Evolutionary conservation across 1,139 yeast genomes (phyloP).

Genomic region (Petasospora fabianii): DNA sequence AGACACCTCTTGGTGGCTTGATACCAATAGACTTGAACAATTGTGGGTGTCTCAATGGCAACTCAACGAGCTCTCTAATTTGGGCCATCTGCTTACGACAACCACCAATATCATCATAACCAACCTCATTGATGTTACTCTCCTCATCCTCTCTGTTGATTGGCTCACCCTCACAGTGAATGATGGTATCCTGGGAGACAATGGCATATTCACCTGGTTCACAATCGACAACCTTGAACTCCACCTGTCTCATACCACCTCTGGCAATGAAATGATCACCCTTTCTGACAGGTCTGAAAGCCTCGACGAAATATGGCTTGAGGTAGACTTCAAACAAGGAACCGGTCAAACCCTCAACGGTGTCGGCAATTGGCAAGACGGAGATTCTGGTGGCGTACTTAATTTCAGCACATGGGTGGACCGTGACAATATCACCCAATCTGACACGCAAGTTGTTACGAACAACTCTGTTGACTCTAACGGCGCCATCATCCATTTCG

Average conservation of each 20-base stretch:
- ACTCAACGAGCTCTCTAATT: conserved; percentile 93
- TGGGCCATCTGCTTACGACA: conserved; percentile 99
- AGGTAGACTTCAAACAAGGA: conserved; percentile 94
- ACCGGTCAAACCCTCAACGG: conserved; percentile 97
- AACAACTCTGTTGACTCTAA: conserved; percentile 91
- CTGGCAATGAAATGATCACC: conserved; percentile 96
- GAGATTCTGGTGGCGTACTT: conserved; percentile 91
- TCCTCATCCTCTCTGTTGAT: conserved; percentile 99
- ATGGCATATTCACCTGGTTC: conserved; percentile 98
- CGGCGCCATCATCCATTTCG: conserved; percentile 94
- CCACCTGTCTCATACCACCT: conserved; percentile 99
- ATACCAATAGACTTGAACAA: conserved; percentile 95
- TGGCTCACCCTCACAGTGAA: conserved; percentile 99
- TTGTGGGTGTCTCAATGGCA: conserved; percentile 96
- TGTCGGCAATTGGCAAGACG: conserved; percentile 96
- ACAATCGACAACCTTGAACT: conserved; percentile 95
- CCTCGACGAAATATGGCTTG: conserved; percentile 98
- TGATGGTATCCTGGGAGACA: conserved; percentile 97
- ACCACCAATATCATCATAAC: conserved; percentile 98
- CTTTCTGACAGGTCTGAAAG: conserved; percentile 97
- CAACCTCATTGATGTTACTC: conserved; percentile 91
- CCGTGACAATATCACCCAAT: conserved; percentile 84
- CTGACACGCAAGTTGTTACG: conserved; percentile 93
- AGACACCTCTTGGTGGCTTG: conserved; percentile 94
- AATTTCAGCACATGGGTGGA: conserved; percentile 97